Evolutionary conservation across 306 rosid species (phyloP), one percentile per base, ranked within the genome.

Genomic region (Quercus alba): DNA sequence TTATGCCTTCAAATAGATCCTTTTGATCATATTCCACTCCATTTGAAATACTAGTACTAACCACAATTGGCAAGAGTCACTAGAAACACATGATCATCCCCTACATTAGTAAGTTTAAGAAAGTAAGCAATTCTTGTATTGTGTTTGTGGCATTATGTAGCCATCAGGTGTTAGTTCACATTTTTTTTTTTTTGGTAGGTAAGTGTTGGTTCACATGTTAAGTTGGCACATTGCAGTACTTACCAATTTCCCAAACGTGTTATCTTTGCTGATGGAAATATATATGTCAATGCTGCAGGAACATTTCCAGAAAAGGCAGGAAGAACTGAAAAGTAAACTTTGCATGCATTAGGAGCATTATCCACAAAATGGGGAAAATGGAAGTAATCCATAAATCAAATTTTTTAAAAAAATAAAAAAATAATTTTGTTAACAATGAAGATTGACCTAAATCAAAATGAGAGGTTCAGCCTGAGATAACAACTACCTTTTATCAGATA

Each of bases 241-340:
- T 77, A 92, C 98, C 98, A 94, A 79, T 94, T 94, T 85, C 94
- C 97, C 80, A 94, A 86, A 77, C 84, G 97, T 81, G 97, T 88
- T 82, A 94, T 94, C 85, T 89, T 94, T 75, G 98, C 98, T 51
- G 90, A 89, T 75, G 98, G 97, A 80, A 85, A 91, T 87, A 63
- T 84, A 69, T 77, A 68, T 75, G 86, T 92, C 73, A 92, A 86
- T 8, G 91, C 88, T 19, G 93, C 98, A 70, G 97, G 98, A 83
- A 94, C 91, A 78, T 91, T 94, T 72, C 98, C 98, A 56, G 98
- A 94, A 84, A 94, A 92, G 64, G 94, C 97, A 23, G 98, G 98
- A 77, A 92, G 97, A 81, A 94, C 97, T 94, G 92, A 77, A 79
- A 78, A 78, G n/a, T 74, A 83, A 75, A 57, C 81, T 78, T 49